Base-by-base conservation (phyloP, 2,329 filamentous ascomycete species). In the Meredithiella fracta region DNA sequence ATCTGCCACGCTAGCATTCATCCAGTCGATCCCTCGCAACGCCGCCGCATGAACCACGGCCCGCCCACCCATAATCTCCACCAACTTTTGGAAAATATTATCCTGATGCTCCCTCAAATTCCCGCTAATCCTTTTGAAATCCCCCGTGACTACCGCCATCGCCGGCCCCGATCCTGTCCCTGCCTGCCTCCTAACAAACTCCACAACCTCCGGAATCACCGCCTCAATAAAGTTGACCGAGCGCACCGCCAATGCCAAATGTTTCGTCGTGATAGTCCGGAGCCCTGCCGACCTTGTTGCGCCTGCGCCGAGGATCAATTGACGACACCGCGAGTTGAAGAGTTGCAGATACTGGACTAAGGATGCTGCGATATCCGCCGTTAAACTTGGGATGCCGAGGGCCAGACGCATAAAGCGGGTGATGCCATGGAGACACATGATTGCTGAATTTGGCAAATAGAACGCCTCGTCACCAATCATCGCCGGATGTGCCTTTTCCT, bases 261-360 rank as follows among this genome's bases (percentile, higher is more conserved):
- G 91, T 63, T 92, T 92, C 0, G 92, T 95, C 0, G 87, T 95
- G 66, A 98, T 98, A 64, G 96, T 96, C 67, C 89, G 95, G 20
- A 98, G 73, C 0, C 91, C 91, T 1, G 90, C 92, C 23, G 85
- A 89, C 37, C 81, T 77, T 3, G 87, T 96, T 3, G 92, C 92
- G 3, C 92, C 92, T 1, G 92, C 92, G 1, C 92, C 92, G 5
- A 98, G 80, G 61, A 98, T 96, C 58, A 98, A 78, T 66, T 98
- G 92, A n/a, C 86, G 94, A 58, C 90, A 90, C 20, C 92, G 84
- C 1, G 89, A 96, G 67, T 98, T 96, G 75, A 97, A 98, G 3
- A 94, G 76, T 61, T 92, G 86, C 14, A 97, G 75, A 64, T 94
- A 94, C 22, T 92, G 83, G 44, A 96, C 73, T 9, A 98, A 77